Base-by-base conservation (phyloP, 2,329 filamentous ascomycete genomes). In the Scortechinia acanthostroma region DNA sequence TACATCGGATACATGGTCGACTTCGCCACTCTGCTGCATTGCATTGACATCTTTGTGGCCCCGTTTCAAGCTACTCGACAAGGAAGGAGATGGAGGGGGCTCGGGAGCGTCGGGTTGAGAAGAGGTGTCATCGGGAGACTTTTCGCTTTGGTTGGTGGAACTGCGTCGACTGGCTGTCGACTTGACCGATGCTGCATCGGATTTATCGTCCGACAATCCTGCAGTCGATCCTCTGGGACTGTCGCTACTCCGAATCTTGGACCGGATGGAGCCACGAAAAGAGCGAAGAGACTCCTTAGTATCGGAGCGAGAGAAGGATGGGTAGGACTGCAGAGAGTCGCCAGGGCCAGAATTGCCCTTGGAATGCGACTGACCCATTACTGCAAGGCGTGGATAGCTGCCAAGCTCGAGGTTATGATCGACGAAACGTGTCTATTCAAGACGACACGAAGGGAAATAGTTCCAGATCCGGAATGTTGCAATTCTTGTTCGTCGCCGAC, bases 221-320 rank as follows among this genome's bases (percentile, higher is more conserved):
- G 87, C 71, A 28, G 77, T 72, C 13, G 91, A 95, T 52, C 75
- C 82, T 52, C 89, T 77, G 19, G 91, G 90, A 60, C 91, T 95
- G 58, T 95, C 91, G 42, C 71, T 79, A 58, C 80, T 87, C 50
- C 72, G 73, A 48, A 95, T 96, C 68, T 96, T 96, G 50, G 89
- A 94, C 49, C 88, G 79, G 53, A 97, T 77, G 5, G 77, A 77
- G 30, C 82, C 85, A 53, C 88, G 81, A 63, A 96, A 83, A 3
- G 91, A 96, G 52, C 90, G 86, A 22, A 86, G 80, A 4, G 90
- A 96, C 52, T 95, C 91, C 62, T 91, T 91, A 21, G 91, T 97
- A 60, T 97, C 91, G 46, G 90, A 89, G 61, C 86, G 86, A 67
- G 84, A 87, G 61, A 97, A 91, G 21, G 91, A 95, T 21, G 91